Conservation (phyloP, 2,329 filamentous ascomycete genomes). For the Aspergillus jensenii region DNA sequence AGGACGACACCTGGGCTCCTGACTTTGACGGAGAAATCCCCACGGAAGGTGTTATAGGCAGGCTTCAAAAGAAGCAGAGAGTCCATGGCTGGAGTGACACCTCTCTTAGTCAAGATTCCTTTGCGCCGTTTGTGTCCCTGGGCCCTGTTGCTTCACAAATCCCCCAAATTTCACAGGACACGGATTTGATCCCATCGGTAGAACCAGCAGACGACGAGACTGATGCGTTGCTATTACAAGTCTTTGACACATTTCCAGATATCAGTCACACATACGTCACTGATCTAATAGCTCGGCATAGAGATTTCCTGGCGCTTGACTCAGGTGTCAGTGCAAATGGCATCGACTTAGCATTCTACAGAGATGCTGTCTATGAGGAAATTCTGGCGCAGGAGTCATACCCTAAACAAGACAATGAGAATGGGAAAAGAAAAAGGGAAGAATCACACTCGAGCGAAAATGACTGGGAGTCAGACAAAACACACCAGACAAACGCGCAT, state of each 20-base stretch:
- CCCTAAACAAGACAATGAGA: slow-evolving; percentile 44
- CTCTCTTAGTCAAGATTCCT: not conserved
- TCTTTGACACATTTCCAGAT: slow-evolving; percentile 49
- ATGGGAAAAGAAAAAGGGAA: slow-evolving; percentile 31
- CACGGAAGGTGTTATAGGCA: not conserved
- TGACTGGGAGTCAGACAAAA: slow-evolving; percentile 27
- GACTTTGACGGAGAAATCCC: not conserved
- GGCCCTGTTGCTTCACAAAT: not conserved
- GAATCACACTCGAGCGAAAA: slow-evolving; percentile 22
- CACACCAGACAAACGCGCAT: slow-evolving; percentile 23
- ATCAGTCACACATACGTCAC: slow-evolving; percentile 45
- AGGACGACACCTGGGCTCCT: not conserved
- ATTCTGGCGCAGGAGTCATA: slow-evolving; percentile 43
- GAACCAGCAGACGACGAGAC: not conserved
- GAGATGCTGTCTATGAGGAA: slow-evolving; percentile 41
- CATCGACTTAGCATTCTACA: slow-evolving; percentile 4
- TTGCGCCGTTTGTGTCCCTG: slow-evolving; percentile 4
- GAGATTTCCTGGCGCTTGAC: not conserved
- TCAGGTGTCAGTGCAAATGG: not conserved
- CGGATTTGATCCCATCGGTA: not conserved
- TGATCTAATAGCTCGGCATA: slow-evolving; percentile 31
- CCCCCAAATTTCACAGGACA: not conserved
- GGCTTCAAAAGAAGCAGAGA: slow-evolving; percentile 6
- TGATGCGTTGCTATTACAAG: slow-evolving; percentile 29
- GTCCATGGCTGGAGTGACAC: not conserved